These are phyloP conservation scores for Lepidium sativum DNA, from an alignment of 345 rosid genomes.

Conservation along the genomic window DNA sequence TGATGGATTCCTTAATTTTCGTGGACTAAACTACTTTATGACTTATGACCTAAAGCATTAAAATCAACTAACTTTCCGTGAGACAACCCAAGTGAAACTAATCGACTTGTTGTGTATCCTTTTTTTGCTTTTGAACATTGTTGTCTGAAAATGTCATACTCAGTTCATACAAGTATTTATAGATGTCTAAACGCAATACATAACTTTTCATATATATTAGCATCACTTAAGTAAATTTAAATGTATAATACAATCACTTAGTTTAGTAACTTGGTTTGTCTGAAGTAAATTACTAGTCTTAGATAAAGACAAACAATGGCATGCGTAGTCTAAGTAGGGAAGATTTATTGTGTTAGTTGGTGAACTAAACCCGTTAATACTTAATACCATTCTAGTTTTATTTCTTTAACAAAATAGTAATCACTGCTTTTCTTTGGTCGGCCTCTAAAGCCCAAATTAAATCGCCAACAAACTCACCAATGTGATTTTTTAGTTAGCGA, in stretches of 20 bases:
- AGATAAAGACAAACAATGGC: background rate
- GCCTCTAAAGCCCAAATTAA: slow-evolving; percentile 1
- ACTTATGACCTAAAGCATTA: background rate
- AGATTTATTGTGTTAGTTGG: slow-evolving; percentile 15
- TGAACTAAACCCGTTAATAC: slow-evolving; percentile 20
- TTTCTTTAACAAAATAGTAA: background rate
- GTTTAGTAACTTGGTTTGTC: background rate
- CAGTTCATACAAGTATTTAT: background rate
- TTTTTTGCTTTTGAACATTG: background rate
- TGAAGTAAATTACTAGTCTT: background rate
- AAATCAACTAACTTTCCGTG: slow-evolving; percentile 11
- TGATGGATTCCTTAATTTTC: background rate
- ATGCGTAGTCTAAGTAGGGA: background rate
- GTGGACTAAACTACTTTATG: background rate
- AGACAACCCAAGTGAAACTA: slow-evolving; percentile 10
- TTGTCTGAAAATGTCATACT: background rate
- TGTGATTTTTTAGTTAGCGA: slow-evolving; percentile 18
- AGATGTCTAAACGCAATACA: background rate
- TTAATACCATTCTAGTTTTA: background rate
- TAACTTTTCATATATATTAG: background rate
- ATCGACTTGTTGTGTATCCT: background rate
- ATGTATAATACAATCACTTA: background rate
- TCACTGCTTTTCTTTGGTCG: background rate
- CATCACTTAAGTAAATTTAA: background rate
- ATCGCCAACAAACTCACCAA: slow-evolving; percentile 26